Evolutionary conservation across 768 basidiomycete species (phyloP).

Genomic region (Boletus reticuloceps): DNA sequence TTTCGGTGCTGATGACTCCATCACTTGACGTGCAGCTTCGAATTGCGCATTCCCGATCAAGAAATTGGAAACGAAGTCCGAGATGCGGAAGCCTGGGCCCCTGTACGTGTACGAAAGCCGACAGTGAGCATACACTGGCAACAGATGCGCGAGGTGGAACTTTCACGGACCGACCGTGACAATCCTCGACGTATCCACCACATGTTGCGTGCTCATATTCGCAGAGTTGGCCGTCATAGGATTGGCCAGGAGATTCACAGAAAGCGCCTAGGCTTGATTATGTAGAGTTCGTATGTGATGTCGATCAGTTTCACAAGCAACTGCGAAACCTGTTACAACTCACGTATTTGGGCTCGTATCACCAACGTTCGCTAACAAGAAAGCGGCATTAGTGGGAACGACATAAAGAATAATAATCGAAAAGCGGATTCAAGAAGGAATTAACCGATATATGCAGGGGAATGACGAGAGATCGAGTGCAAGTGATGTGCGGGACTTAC

Average conservation of each 20-base stretch:
- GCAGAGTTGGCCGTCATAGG: constrained; percentile 64
- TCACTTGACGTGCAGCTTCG: constrained; percentile 61
- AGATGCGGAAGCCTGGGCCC: constrained; percentile 72
- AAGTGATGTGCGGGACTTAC: constrained; percentile 36
- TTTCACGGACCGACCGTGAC: constrained; percentile 60
- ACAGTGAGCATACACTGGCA: background rate
- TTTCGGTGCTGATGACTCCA: constrained; percentile 37
- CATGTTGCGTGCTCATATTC: constrained; percentile 75
- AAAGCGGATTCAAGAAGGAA: background rate
- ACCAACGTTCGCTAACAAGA: constrained; percentile 65
- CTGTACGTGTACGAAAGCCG: constrained; percentile 31
- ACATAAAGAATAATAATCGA: background rate
- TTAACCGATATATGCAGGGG: background rate
- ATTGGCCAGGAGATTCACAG: constrained; percentile 73
- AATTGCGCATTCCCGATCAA: constrained; percentile 73
- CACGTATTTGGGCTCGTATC: constrained; percentile 81
- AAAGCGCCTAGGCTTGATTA: constrained; percentile 56
- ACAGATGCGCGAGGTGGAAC: background rate
- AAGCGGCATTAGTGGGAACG: background rate
- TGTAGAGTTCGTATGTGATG: background rate
- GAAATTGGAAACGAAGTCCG: constrained; percentile 72
- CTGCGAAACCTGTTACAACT: constrained; percentile 24
- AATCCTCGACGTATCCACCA: constrained; percentile 62
- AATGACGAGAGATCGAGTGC: background rate
- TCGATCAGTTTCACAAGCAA: background rate